Evolutionary conservation across 2,329 filamentous ascomycete species (phyloP), one percentile per base, ranked within the genome.

Genomic region (Colletotrichum tamarilloi): DNA sequence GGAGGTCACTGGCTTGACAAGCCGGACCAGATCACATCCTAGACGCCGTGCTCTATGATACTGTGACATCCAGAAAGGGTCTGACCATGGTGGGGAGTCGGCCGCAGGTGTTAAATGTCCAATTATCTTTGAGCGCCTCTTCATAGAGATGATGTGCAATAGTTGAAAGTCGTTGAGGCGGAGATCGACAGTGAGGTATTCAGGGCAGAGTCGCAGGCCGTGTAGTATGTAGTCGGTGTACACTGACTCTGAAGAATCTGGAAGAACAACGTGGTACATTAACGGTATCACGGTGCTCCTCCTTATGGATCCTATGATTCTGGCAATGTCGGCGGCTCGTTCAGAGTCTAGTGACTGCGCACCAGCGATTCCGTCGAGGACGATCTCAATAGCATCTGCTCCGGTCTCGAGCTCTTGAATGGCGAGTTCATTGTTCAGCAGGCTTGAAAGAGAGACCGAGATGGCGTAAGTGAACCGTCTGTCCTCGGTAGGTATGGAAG

Each of bases 381-480:
- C 85, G 4, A 93, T 82, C 77, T 93, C 91, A 38, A 94, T 88
- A 6, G 91, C 92, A 79, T 94, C 92, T 3, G 88, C 89, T 4
- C 91, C 92, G n/a, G 88, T 88, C 72, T 93, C 91, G 24, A 92
- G 81, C 30, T 91, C 88, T 76, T 93, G 90, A 12, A 93, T 87
- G 70, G 93, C 89, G 24, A 92, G 77, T 1, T 87, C 81, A 12
- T 84, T 83, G 1, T 85, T 81, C 1, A 92, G 77, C 3, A 94
- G 81, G 19, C 87, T 86, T 0, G 89, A 89, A 2, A 93, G 80
- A 2, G 89, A 86, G 1, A 94, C 84, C 4, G 90, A 90, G 0
- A 93, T 84, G 5, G 92, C 91, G 77, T 92, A 93, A 0, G 93
- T 94, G 76, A 91, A 93, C 12, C 84, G 85, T 9, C 91, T 87